Percentiles rank a stretch among this genome's conserved stretches.
Conservation (phyloP, 176 grass and related monocot species). For the Carex kokanica region DNA sequence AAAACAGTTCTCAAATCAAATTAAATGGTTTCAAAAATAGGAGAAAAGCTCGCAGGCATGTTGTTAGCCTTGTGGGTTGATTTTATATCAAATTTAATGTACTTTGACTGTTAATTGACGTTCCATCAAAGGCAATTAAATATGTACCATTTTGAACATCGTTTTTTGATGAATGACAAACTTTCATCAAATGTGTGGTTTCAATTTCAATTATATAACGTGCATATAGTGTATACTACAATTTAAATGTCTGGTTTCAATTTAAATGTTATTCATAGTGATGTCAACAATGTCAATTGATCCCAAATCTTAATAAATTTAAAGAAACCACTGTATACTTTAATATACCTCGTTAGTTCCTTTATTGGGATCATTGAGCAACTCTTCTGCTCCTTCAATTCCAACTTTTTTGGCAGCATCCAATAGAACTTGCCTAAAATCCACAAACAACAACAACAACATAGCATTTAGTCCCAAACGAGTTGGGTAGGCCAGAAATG, state of each 20-base stretch:
- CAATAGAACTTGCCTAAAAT: conserved; percentile 73
- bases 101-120: neutral
- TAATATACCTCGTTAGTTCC: conserved; percentile 58
- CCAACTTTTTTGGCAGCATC: conserved; percentile 80
- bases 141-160: neutral
- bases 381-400: conserved; percentile 77
- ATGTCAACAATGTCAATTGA: neutral
- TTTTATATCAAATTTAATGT: neutral
- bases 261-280: too few relatives aligned
- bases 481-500: too few relatives aligned
- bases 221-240: neutral
- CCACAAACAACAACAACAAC: neutral
- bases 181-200: neutral
- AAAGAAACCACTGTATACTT: neutral
- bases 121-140: neutral
- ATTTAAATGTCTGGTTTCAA: neutral
- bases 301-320: neutral
- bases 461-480: too few relatives aligned
- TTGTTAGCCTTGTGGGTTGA: neutral
- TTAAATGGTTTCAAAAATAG: neutral
- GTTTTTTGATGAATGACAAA: neutral
- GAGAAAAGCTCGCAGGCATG: neutral
- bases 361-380: conserved; percentile 65
- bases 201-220: neutral
- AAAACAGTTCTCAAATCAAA: neutral